Evolutionary conservation across 164 flowering plant genomes (phyloP).

Genomic region (Kingdonia uniflora): DNA sequence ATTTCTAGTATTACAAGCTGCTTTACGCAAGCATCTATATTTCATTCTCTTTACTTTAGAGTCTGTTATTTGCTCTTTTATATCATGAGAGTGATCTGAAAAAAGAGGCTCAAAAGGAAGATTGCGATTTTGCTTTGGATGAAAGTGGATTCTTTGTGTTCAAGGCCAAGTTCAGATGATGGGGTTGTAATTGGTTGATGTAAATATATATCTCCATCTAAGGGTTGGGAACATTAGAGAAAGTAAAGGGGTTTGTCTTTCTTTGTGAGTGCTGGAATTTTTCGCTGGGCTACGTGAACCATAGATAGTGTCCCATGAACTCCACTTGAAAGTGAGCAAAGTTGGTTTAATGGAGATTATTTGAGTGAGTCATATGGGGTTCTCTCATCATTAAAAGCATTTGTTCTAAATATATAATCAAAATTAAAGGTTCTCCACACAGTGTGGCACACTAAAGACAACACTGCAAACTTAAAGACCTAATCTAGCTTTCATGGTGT

Average conservation of each 20-base stretch:
- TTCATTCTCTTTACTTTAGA: constrained; percentile 5
- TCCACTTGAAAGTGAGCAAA: constrained; percentile 33
- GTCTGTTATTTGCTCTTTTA: too few relatives aligned
- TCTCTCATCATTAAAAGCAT: constrained; percentile 14
- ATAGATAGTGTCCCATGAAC: constrained; percentile 36
- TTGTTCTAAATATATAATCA: not conserved
- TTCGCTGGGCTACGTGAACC: constrained; percentile 17
- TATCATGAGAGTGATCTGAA: constrained; percentile 18
- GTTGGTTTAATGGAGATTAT: constrained; percentile 15
- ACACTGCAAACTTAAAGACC: too few relatives aligned
- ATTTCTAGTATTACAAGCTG: constrained; percentile 22
- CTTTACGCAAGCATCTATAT: constrained; percentile 48
- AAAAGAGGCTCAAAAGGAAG: constrained; percentile 13
- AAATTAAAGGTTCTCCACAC: too few relatives aligned
- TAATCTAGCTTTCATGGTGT: too few relatives aligned
- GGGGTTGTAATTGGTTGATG: constrained; percentile 17
- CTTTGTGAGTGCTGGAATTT: constrained; percentile 14
- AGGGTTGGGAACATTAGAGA: constrained; percentile 7
- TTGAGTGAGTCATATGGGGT: constrained; percentile 11
- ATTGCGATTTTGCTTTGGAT: constrained; percentile 14
- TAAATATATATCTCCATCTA: constrained; percentile 26
- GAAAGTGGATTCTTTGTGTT: constrained; percentile 35
- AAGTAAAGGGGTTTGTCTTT: constrained; percentile 11
- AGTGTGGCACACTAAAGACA: too few relatives aligned
- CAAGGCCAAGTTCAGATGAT: constrained; percentile 20